These are phyloP conservation scores for Panicum miliaceum DNA, from an alignment of 176 grass and related monocot species.

Conservation along the genomic window DNA sequence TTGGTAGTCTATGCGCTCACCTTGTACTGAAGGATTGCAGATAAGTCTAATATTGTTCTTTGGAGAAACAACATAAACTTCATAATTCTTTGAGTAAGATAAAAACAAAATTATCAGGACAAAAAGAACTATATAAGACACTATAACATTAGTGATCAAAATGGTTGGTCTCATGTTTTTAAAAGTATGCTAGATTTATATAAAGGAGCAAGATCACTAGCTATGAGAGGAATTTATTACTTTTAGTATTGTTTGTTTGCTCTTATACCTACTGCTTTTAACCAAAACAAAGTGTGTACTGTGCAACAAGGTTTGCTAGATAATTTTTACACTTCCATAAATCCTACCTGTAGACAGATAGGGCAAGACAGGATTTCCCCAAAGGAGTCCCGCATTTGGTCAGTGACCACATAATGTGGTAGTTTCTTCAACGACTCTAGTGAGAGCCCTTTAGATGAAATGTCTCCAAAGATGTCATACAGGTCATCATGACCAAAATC, in stretches of 20 bases:
- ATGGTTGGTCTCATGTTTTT: not conserved
- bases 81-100: not conserved
- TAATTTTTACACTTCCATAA: not conserved
- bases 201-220: not conserved
- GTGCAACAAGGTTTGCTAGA: not conserved
- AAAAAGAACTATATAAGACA: not conserved
- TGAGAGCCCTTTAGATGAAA: constrained; percentile 65
- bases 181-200: not conserved
- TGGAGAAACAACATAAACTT: not conserved
- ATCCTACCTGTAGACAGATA: constrained; percentile 81
- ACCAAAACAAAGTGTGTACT: not conserved
- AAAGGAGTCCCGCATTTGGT: constrained; percentile 46
- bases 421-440: constrained; percentile 68
- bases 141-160: not conserved
- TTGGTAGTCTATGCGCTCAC: not conserved
- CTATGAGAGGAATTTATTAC: not conserved
- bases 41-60: not conserved
- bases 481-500: constrained; percentile 67
- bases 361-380: constrained; percentile 66
- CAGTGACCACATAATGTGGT: constrained; percentile 58
- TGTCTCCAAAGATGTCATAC: constrained; percentile 78
- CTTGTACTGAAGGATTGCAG: not conserved
- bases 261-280: not conserved
- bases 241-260: not conserved
- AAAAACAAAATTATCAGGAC: not conserved